Conservation (phyloP, 805 yeast species). For the Kodamaea kakaduensis region DNA sequence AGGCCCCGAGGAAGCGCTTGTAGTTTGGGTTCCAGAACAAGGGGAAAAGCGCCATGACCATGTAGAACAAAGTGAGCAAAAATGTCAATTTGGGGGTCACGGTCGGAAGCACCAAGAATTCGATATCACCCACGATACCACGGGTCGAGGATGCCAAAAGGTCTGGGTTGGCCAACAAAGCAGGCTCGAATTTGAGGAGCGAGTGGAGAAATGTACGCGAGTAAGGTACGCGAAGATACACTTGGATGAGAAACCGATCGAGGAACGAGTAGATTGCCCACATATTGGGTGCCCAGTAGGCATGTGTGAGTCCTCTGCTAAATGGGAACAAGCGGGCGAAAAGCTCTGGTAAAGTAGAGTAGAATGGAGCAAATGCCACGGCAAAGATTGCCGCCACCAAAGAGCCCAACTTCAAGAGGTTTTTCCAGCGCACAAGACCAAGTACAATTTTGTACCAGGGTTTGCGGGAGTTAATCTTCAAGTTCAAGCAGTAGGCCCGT, state of each 20-base stretch:
- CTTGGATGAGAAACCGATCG: slow-evolving; percentile 63
- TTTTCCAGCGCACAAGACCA: slow-evolving; percentile 49
- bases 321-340: slow-evolving; percentile 81
- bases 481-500: slow-evolving; percentile 65
- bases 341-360: slow-evolving; percentile 60
- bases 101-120: slow-evolving; percentile 74
- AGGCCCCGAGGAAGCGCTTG: slow-evolving; percentile 74
- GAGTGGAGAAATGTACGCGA: slow-evolving; percentile 25
- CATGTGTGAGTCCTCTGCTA: slow-evolving; percentile 92
- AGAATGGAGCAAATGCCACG: slow-evolving; percentile 77
- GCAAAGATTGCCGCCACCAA: slow-evolving; percentile 60
- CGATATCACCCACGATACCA: slow-evolving; percentile 90
- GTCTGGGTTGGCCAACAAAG: slow-evolving; percentile 29
- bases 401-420: slow-evolving; percentile 57
- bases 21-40: slow-evolving; percentile 64
- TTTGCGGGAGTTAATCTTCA: slow-evolving; percentile 23
- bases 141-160: slow-evolving; percentile 49
- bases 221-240: slow-evolving; percentile 35
- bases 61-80: slow-evolving; percentile 77
- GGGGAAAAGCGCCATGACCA: slow-evolving; percentile 71
- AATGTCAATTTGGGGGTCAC: slow-evolving; percentile 77
- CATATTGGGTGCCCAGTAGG: slow-evolving; percentile 97
- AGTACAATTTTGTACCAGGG: slow-evolving; percentile 23
- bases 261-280: slow-evolving; percentile 91
- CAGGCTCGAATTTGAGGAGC: slow-evolving; percentile 45